A percentile compares a stretch with the other conserved stretches of the same genome.
Conservation (phyloP, 1,284 basidiomycete species). For the Vanrija pseudolonga region DNA sequence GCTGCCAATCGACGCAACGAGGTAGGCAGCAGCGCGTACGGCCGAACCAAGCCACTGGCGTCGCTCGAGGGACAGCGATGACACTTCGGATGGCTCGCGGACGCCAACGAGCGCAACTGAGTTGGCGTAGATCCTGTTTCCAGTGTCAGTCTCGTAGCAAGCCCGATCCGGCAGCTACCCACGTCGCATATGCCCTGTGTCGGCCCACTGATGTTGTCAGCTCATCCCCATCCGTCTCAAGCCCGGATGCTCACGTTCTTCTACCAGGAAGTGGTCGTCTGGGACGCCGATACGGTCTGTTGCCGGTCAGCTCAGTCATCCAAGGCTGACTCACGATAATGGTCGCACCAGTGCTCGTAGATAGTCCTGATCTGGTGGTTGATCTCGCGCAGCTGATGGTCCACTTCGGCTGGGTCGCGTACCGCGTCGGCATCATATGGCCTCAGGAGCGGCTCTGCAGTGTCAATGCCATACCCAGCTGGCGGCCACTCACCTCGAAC, state of each 20-base stretch:
- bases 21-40: constrained; percentile 7
- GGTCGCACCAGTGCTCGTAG: constrained; percentile 10
- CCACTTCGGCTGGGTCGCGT: constrained; percentile 13
- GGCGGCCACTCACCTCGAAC: not conserved
- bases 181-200: constrained; percentile 1
- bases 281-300: not conserved
- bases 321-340: constrained; percentile 8
- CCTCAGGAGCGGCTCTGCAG: not conserved
- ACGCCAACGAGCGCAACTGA: constrained; percentile 2
- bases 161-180: too few relatives aligned
- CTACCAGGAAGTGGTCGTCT: constrained; percentile 12
- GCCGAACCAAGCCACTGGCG: constrained; percentile 7
- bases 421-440: not conserved
- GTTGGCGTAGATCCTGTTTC: constrained; percentile 4
- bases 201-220: not conserved
- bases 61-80: constrained; percentile 1
- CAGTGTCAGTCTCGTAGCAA: too few relatives aligned
- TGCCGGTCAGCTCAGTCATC: not conserved
- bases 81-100: not conserved
- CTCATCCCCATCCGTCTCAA: too few relatives aligned
- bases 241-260: constrained; percentile 11
- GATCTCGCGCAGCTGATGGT: constrained; percentile 1
- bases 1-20: constrained; percentile 3
- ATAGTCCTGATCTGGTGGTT: constrained; percentile 1
- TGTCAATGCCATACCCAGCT: not conserved